Evolutionary conservation across 2,329 filamentous ascomycete genomes (phyloP), one percentile per base, ranked within the genome.

Genomic region (Emericellopsis cladophorae): DNA sequence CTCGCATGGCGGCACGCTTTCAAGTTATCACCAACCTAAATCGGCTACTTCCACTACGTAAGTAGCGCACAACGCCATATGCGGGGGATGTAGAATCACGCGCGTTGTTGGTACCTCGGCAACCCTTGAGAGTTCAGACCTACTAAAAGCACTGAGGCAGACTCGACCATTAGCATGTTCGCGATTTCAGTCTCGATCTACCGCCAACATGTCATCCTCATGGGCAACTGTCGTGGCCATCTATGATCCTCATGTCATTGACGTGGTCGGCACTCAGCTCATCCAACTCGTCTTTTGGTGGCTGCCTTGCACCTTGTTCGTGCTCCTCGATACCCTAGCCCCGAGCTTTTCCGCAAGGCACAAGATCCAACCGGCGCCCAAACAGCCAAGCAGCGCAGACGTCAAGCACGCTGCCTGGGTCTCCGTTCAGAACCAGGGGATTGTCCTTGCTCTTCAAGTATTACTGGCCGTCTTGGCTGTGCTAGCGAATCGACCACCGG

Each of bases 301-400:
- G 67, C 39, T 66, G 29, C 64, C 64, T 1, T 65, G 59, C 5
- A 47, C 52, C 9, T 23, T 61, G 39, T 73, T 67, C 47, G 53
- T 67, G 21, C 52, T 50, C 1, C 58, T 75, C 12, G 66, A 70
- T 46, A 33, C 44, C 9, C 10, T 67, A 10, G 56, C 62, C n/a
- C 72, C 72, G 0, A 36, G 49, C 8, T 75, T 73, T 47, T 67
- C 70, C 0, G 56, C 57, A 7, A 59, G 57, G 5, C 71, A 76
- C 58, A 76, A 75, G 50, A 66, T 75, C 43, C 72, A 76, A 45
- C 68, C 69, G 0, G 59, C 64, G 0, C 63, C 64, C 1, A 67
- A 65, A 39, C 70, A 73, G 47, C 70, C 72, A 1, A 67, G 61
- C 2, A 33, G 50, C 1, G 46, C 49, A 3, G 67, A 74, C n/a